Evolutionary conservation across 192 early-diverging fungal genomes (phyloP), one percentile per base, ranked within the genome.

Genomic region (Coemansia sp.): DNA sequence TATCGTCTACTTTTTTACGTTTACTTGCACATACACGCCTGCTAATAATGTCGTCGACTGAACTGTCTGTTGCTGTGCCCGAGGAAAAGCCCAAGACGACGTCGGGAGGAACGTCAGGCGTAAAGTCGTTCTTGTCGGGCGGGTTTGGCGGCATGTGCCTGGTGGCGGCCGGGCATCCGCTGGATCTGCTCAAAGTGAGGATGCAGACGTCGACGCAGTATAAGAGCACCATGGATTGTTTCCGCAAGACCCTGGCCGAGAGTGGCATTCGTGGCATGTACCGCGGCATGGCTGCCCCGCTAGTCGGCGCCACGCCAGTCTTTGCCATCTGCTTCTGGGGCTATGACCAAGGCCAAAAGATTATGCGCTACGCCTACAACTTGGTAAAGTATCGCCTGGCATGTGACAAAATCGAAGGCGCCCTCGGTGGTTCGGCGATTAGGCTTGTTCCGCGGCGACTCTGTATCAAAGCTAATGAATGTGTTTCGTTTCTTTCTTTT

Each of bases 251-350:
- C 17, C 69, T 99, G 38, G 93, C 90, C 37, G 92, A 90, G 69
- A 96, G 94, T 76, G 97, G 97, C 45, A 54, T 97, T 45, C 82
- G 88, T 40, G 96, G 94, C 65, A 86, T 99, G 54, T 99, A 99
- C 89, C 91, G 92, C 45, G 97, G 97, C 42, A 97, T 98, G 92
- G 87, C 89, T 6, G 89, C 96, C 14, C 97, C 97, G 40, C 80
- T 99, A 29, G 86, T 93, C 40, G 95, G 95, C 41, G 92, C 96
- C 25, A 99, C 97, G 29, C 95, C 97, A 35, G 94, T 98, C 79
- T 97, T 95, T 84, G 95, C 96, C 42, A 88, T 96, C 32, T 92
- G 89, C 67, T 99, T 97, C 87, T 97, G 92, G 93, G 93, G 81
- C 49, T 80, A 83, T 67, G 72, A 73, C 60, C 69, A 74, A 67